phyloP scores from a whole-genome alignment of 1,284 basidiomycete species.

The Peniophora sp. region DNA sequence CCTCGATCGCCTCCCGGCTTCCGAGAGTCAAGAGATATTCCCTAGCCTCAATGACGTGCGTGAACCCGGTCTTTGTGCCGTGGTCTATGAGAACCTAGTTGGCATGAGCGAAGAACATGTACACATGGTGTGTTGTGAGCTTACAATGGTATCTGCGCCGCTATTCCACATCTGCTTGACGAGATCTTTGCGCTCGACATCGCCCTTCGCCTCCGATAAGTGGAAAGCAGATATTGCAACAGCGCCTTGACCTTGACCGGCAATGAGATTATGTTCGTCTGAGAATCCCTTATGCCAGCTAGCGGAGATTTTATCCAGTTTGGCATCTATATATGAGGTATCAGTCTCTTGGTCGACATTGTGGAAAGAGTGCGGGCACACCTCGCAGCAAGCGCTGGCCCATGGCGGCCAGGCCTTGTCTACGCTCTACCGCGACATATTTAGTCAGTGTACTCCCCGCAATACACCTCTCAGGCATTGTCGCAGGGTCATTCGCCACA shows the following conservation, averaged over 20 bases:
- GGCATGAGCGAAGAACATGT: neutral
- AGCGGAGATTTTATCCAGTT: slow-evolving; percentile 32
- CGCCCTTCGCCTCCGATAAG: slow-evolving; percentile 64
- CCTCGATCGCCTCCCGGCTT: slow-evolving; percentile 43
- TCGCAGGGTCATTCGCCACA: slow-evolving; percentile 9
- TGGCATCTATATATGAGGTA: slow-evolving; percentile 33
- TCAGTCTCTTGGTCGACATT: slow-evolving; percentile 3
- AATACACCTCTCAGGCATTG: slow-evolving; percentile 29
- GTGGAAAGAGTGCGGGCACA: slow-evolving; percentile 20
- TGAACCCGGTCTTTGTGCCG: slow-evolving; percentile 72
- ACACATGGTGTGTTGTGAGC: too few relatives aligned
- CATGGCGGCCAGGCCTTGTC: slow-evolving; percentile 58
- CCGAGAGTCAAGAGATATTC: slow-evolving; percentile 70
- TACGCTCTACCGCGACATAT: slow-evolving; percentile 66
- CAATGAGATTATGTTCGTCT: slow-evolving; percentile 34
- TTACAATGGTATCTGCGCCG: slow-evolving; percentile 73
- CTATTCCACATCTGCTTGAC: slow-evolving; percentile 87
- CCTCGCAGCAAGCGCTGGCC: slow-evolving; percentile 55
- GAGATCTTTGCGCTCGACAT: slow-evolving; percentile 56
- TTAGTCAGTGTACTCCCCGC: slow-evolving; percentile 43
- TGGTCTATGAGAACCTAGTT: slow-evolving; percentile 81
- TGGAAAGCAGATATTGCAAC: slow-evolving; percentile 84
- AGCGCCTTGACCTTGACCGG: slow-evolving; percentile 35
- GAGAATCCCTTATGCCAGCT: slow-evolving; percentile 53
- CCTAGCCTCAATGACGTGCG: slow-evolving; percentile 77